Evolutionary conservation across 345 rosid genomes (phyloP).

Genomic region (Eucalyptus melliodora): DNA sequence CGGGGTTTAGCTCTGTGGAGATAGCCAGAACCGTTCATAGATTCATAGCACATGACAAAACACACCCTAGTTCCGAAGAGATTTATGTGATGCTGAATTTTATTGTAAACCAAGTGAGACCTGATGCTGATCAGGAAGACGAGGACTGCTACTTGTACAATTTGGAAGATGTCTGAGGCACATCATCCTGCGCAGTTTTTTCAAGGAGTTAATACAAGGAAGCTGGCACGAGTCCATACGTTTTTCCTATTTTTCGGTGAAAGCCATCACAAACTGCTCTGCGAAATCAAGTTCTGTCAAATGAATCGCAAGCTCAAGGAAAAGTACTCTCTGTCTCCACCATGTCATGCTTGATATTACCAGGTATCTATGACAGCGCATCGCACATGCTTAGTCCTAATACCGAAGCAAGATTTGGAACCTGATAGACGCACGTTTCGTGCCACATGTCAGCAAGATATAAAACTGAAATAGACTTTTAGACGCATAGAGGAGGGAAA

Average conservation of each 20-base stretch:
- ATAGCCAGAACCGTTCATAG: conserved; percentile 32
- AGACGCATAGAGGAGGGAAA: neutral
- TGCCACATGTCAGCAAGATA: neutral
- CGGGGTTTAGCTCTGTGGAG: conserved; percentile 61
- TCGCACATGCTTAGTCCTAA: neutral
- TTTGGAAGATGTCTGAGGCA: neutral
- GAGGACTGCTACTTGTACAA: neutral
- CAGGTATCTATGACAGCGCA: neutral
- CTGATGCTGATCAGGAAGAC: neutral
- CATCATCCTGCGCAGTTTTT: neutral
- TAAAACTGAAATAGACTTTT: neutral
- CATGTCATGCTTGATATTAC: neutral
- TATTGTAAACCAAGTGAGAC: conserved; percentile 28
- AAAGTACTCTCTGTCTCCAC: neutral
- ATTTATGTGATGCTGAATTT: conserved; percentile 30
- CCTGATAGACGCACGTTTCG: neutral
- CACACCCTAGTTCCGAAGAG: conserved; percentile 21
- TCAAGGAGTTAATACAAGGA: neutral
- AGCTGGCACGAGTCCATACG: neutral
- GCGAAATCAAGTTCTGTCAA: neutral
- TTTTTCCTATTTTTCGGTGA: neutral
- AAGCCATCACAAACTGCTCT: neutral
- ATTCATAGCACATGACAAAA: conserved; percentile 58
- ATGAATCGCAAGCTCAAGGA: neutral
- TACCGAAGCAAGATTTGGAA: neutral